phyloP scores from a whole-genome alignment of 1,139 yeast species.

The Geotrichum candidum region DNA sequence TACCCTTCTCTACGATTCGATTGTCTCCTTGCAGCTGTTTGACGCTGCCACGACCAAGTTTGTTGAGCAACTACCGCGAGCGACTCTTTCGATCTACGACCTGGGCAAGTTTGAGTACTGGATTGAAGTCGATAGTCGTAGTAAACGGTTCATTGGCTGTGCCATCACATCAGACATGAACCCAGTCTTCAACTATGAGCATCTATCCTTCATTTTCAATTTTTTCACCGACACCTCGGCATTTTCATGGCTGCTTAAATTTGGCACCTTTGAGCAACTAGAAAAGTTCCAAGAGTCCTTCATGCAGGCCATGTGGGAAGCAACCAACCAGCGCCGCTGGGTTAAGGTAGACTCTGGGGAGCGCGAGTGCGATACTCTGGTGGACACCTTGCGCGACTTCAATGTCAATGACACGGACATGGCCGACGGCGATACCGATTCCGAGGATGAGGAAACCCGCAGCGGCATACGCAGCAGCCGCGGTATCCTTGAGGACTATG shows the following conservation, averaged over 20 bases:
- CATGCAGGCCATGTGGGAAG: constrained; percentile 57
- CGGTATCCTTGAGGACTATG: constrained; percentile 21
- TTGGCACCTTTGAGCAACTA: constrained; percentile 41
- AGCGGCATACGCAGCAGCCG: constrained; percentile 20
- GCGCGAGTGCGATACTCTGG: constrained; percentile 40
- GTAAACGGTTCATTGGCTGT: constrained; percentile 39
- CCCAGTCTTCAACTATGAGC: constrained; percentile 59
- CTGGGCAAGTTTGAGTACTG: constrained; percentile 50
- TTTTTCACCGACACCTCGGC: constrained; percentile 40
- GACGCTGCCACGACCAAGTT: constrained; percentile 52
- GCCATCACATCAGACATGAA: constrained; percentile 47
- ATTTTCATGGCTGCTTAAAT: constrained; percentile 60
- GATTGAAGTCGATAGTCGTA: constrained; percentile 41
- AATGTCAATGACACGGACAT: constrained; percentile 33
- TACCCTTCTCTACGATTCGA: not conserved
- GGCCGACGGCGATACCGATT: constrained; percentile 32
- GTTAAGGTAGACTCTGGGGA: constrained; percentile 40
- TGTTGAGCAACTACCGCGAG: constrained; percentile 38
- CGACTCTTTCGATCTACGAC: constrained; percentile 41
- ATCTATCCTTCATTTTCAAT: constrained; percentile 61
- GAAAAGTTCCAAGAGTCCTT: constrained; percentile 49
- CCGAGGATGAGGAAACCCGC: constrained; percentile 20
- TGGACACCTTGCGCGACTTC: constrained; percentile 42
- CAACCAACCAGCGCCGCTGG: constrained; percentile 50
- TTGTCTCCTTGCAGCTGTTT: constrained; percentile 49